Conservation (phyloP, 2,329 filamentous ascomycete species). For the Calonectria montana region DNA sequence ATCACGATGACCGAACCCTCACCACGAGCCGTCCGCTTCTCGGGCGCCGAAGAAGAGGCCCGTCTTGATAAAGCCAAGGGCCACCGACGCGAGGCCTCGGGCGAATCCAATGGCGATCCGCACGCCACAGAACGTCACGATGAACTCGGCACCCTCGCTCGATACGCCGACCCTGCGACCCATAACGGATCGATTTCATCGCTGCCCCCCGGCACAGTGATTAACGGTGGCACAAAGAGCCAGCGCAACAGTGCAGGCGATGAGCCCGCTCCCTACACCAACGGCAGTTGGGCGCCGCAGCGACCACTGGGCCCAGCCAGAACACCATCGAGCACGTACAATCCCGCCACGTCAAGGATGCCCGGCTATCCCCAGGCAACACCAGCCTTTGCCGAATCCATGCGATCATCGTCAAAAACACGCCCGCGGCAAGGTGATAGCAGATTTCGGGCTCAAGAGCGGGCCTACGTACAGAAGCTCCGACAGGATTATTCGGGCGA, state of each 20-base stretch:
- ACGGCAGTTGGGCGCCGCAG: constrained; percentile 65
- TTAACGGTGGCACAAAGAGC: constrained; percentile 56
- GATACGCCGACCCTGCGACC: constrained; percentile 55
- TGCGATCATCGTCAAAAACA: constrained; percentile 65
- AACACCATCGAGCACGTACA: constrained; percentile 85
- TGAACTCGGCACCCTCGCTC: constrained; percentile 56
- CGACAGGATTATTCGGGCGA: constrained; percentile 75
- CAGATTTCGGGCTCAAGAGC: constrained; percentile 75
- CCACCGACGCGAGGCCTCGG: constrained; percentile 45
- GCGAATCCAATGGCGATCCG: constrained; percentile 50
- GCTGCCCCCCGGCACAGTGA: constrained; percentile 50
- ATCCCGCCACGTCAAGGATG: constrained; percentile 71
- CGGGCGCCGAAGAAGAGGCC: constrained; percentile 58
- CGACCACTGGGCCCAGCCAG: constrained; percentile 76
- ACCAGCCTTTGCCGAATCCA: constrained; percentile 57
- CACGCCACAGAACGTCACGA: constrained; percentile 62
- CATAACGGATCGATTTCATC: constrained; percentile 58
- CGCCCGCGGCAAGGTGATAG: constrained; percentile 59
- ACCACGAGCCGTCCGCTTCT: constrained; percentile 68
- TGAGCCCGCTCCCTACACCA: constrained; percentile 44
- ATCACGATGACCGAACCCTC: constrained; percentile 59
- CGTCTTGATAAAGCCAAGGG: constrained; percentile 56
- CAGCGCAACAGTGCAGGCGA: constrained; percentile 50
- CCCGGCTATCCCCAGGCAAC: constrained; percentile 53
- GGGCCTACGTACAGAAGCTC: constrained; percentile 93